Conservation (phyloP, 805 yeast genomes). For the Alloascoidea africana region DNA sequence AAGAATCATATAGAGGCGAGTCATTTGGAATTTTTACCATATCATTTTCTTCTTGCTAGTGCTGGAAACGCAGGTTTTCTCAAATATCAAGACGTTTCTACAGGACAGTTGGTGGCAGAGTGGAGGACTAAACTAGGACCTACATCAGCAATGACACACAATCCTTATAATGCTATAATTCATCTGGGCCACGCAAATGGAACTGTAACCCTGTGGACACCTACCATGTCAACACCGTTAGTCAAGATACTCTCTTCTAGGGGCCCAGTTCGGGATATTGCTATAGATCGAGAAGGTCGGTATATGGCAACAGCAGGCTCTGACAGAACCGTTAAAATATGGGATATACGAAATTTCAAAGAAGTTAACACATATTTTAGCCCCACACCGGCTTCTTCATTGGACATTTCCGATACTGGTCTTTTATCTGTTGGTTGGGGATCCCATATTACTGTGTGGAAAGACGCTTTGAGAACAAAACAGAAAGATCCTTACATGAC, state of each 20-base stretch:
- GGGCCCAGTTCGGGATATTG: conserved; percentile 79
- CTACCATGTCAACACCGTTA: conserved; percentile 71
- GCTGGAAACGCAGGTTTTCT: conserved; percentile 84
- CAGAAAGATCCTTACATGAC: conserved; percentile 87
- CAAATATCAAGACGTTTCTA: conserved; percentile 89
- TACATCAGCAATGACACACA: conserved; percentile 73
- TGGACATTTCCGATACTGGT: conserved; percentile 79
- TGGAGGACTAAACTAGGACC: conserved; percentile 83
- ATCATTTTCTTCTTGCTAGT: conserved; percentile 75
- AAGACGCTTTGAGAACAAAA: conserved; percentile 53
- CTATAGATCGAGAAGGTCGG: conserved; percentile 81
- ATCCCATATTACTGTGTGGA: conserved; percentile 90
- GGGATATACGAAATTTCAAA: conserved; percentile 84
- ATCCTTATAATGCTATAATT: conserved; percentile 92
- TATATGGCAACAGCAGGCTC: conserved; percentile 91
- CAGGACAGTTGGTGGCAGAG: conserved; percentile 78
- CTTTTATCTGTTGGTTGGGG: conserved; percentile 88
- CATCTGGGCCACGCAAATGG: conserved; percentile 92
- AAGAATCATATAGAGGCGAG: conserved; percentile 83
- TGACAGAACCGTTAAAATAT: conserved; percentile 70
- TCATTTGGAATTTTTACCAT: conserved; percentile 75
- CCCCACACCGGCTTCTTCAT: conserved; percentile 75
- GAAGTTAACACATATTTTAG: conserved; percentile 46
- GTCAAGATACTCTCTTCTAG: conserved; percentile 68
- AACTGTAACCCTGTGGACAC: conserved; percentile 87